Evolutionary conservation across 768 basidiomycete species (phyloP).

Genomic region (Pulveroboletus sp.): DNA sequence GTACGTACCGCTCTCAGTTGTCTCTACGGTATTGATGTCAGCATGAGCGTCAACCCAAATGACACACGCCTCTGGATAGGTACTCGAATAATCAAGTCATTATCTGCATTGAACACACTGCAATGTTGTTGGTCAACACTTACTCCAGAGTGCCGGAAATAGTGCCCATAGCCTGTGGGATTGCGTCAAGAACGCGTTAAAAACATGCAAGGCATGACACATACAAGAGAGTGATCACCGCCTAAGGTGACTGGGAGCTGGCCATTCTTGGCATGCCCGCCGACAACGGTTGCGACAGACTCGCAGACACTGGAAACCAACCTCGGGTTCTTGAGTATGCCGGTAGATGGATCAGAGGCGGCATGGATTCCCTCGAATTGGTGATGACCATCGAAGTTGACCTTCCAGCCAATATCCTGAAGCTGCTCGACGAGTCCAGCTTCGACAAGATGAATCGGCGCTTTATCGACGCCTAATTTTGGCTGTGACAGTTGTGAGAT

Average conservation of each 20-base stretch:
- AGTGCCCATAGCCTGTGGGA: slow-evolving; percentile 78
- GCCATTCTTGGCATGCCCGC: slow-evolving; percentile 69
- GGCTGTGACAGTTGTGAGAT: slow-evolving; percentile 42
- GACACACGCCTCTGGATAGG: slow-evolving; percentile 77
- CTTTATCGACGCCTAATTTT: slow-evolving; percentile 77
- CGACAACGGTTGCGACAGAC: slow-evolving; percentile 75
- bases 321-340: slow-evolving; percentile 85
- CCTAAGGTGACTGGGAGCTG: slow-evolving; percentile 87
- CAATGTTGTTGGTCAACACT: slow-evolving; percentile 17
- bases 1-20: slow-evolving; percentile 65
- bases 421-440: slow-evolving; percentile 82
- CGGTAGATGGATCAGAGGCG: slow-evolving; percentile 61
- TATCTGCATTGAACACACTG: neutral
- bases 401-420: slow-evolving; percentile 77
- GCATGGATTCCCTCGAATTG: slow-evolving; percentile 75
- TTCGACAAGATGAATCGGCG: slow-evolving; percentile 84
- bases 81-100: slow-evolving; percentile 36
- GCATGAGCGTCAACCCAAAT: slow-evolving; percentile 98
- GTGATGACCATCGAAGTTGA: slow-evolving; percentile 86
- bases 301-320: slow-evolving; percentile 80
- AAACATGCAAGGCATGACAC: slow-evolving; percentile 24
- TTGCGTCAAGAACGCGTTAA: slow-evolving; percentile 1
- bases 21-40: slow-evolving; percentile 88
- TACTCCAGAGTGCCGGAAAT: slow-evolving; percentile 85
- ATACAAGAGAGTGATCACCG: slow-evolving; percentile 90